Evolutionary conservation across 2,329 filamentous ascomycete species (phyloP), one percentile per base, ranked within the genome.

Genomic region (Coccinonectria pachysandricola): DNA sequence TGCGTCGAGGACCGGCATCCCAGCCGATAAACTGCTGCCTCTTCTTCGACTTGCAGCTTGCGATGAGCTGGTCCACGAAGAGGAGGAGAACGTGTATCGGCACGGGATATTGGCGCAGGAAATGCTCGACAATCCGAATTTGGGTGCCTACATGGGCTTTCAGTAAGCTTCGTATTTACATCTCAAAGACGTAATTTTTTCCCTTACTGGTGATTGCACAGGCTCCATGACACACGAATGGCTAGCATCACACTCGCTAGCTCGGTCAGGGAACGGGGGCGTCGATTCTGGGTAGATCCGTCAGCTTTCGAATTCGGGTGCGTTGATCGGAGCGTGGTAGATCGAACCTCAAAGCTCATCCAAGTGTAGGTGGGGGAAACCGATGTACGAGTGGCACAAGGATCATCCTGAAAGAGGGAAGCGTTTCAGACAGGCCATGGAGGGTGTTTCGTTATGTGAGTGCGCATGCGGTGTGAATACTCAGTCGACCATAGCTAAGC

Each of bases 381-480:
- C 36, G 7, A 38, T 38, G 39, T 42, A 42, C n/a, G 32, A 33
- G 8, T 42, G 39, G 39, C 36, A 42, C 12, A 36, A 26, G 6
- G 24, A 14, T 13, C 39, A 42, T 23, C 39, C 35, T 46, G 39
- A 69, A 65, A 4, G 75, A 37, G 27, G 33, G 54, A 54, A 35
- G 60, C 34, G 37, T 2, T 42, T 42, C 23, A 27, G 16, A 11
- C 24, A 13, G 2, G 36, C 39, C 3, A 42, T 42, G 36, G 20
- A 31, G 8, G 31, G 28, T 15, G 32, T 42, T 12, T 13, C 30
- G 16, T 12, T 15, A 9, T 12, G 37, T 40, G 1, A 29, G 34
- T 31, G 6, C 9, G 4, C 11, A 8, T n/a, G n/a, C n/a, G n/a
- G n/a, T n/a, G 8, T 13, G 14, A 3, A 3, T 11, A 18, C 6